A percentile compares a stretch with the other conserved stretches of the same genome.
Conservation (phyloP, 805 yeast genomes). For the Candida khao-thaluensis region DNA sequence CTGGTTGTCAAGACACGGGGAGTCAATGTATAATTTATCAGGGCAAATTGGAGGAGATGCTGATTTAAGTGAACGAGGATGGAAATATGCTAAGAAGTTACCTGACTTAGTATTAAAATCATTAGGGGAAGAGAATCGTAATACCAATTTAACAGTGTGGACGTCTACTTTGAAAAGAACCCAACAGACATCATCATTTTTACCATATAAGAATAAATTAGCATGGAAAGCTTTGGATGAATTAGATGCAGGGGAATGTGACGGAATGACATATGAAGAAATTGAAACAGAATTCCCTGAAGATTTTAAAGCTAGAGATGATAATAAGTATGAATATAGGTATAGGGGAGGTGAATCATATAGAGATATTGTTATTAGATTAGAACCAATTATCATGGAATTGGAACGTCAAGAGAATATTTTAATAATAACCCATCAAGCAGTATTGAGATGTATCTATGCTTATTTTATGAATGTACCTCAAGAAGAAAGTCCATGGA, state of each 20-base stretch:
- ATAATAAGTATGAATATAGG: slow-evolving; percentile 91
- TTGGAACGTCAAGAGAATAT: slow-evolving; percentile 96
- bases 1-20: slow-evolving; percentile 96
- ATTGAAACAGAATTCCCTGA: slow-evolving; percentile 84
- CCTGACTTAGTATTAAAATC: slow-evolving; percentile 72
- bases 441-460: slow-evolving; percentile 91
- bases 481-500: slow-evolving; percentile 97
- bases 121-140: slow-evolving; percentile 54
- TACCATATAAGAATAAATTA: slow-evolving; percentile 73
- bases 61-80: slow-evolving; percentile 77
- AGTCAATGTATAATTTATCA: slow-evolving; percentile 84
- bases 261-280: slow-evolving; percentile 94
- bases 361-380: slow-evolving; percentile 88
- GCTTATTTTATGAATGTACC: slow-evolving; percentile 99
- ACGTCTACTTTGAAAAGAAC: slow-evolving; percentile 90
- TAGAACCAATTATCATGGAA: slow-evolving; percentile 98
- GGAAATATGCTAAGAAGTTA: slow-evolving; percentile 75
- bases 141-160: slow-evolving; percentile 78
- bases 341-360: slow-evolving; percentile 98
- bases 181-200: slow-evolving; percentile 82
- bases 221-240: slow-evolving; percentile 98
- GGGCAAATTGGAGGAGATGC: slow-evolving; percentile 98
- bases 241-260: slow-evolving; percentile 96
- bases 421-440: slow-evolving; percentile 95
- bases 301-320: slow-evolving; percentile 94